These are phyloP conservation scores for Botrytis hyacinthi DNA, from an alignment of 2,329 filamentous ascomycete species.

Conservation along the genomic window DNA sequence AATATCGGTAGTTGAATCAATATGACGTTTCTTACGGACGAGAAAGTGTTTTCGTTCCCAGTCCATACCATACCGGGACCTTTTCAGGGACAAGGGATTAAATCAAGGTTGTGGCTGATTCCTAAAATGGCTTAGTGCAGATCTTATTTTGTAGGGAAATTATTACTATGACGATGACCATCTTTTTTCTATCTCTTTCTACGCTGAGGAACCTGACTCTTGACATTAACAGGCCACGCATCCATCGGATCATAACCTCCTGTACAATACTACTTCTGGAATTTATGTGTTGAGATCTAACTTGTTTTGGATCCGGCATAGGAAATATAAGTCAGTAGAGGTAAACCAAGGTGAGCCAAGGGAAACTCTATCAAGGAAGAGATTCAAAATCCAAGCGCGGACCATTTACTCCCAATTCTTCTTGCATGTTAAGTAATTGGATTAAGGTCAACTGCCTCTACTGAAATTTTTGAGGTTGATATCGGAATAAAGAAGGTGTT, in stretches of 20 bases:
- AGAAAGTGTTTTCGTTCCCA: neutral
- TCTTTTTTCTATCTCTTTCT: neutral
- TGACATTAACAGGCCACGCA: neutral
- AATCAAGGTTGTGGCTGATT: constrained; percentile 11
- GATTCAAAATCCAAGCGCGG: neutral
- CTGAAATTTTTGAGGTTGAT: neutral
- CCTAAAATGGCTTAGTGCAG: neutral
- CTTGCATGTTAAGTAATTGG: neutral
- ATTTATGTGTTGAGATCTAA: neutral
- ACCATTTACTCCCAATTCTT: constrained; percentile 9
- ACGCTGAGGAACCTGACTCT: neutral
- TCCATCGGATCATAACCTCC: neutral
- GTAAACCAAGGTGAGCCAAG: constrained; percentile 6
- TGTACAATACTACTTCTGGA: neutral
- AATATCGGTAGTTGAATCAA: neutral
- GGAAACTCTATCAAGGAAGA: neutral
- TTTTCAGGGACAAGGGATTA: neutral
- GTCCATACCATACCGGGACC: neutral
- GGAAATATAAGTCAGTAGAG: neutral
- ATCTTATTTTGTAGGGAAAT: neutral
- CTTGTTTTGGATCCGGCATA: neutral
- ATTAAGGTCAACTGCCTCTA: neutral
- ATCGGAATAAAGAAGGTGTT: neutral
- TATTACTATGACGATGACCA: neutral
- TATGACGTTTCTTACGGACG: neutral